Base-by-base conservation (phyloP, 1,284 basidiomycete genomes). In the Trichosporon asahii region DNA sequence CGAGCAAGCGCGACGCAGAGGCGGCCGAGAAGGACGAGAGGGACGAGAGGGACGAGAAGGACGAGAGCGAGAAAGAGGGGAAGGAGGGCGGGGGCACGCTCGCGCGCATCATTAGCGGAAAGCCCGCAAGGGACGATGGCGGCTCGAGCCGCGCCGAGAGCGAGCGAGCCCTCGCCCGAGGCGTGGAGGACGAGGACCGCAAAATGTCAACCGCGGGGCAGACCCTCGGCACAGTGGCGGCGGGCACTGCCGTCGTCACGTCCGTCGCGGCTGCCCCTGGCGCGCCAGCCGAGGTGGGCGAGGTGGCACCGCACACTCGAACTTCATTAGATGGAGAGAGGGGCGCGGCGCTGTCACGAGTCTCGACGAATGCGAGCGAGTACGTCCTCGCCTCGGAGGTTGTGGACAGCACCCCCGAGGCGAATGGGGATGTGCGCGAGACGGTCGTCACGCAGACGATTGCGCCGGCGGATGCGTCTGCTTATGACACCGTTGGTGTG, bases 1-100 rank as follows among this genome's bases (percentile, higher is more conserved):
- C 77, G 49, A 73, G 78, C 27, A 75, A 77, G 68, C 75, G 76
- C 0, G 80, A 77, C 27, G 78, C 75, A 18, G 75, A 78, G 18
- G 74, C 75, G n/a, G 31, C 78, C 14, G 71, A 66, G 15, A 75
- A 77, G 68, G 33, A 55, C 12, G 31, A 64, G 44, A 44, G 33
- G 64, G 37, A 66, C 57, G 12, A 65, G 27, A 31, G 31, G 12
- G 27, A 60, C 27, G 18, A 5, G 5, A 25, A 29, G 15, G 23
- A 64, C 57, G 57, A 46, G 64, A 49, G 66, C 57, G 12, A 65
- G 27, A 31, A 60, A 12, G 27, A 60, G 55, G 18, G 3, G 5
- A 25, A 29, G 15, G 23, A n/a, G 18, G 57, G 2, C 29, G 7
- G 9, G 29, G 29, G 1, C 8, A 18, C 15, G 4, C 29, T 61